Base-by-base conservation (phyloP, 257 asterid species). In the Capsicum pubescens region DNA sequence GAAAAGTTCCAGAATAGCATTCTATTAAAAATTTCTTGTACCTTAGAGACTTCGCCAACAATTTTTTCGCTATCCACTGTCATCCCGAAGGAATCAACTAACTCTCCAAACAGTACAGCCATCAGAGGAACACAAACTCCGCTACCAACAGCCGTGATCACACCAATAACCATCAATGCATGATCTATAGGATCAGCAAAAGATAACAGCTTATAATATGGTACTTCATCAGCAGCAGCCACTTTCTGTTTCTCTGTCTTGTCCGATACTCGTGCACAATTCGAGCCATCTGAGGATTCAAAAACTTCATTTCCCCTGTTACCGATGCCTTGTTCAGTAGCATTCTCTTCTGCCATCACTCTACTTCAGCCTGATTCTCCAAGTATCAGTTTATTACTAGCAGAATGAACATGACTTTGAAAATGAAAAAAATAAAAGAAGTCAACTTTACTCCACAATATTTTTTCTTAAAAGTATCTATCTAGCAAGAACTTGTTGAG, bases 61-160 rank as follows among this genome's bases (percentile, higher is more conserved):
- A 91, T 89, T 0, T 84, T 57, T 16, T 52, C 5, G 15, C 44
- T 83, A 13, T 76, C 80, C 15, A 56, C 85, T 4, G 67, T 84
- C 7, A 67, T 61, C 4, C 97, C 98, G 68, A 95, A 94, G 46
- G 99, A 91, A 59, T 95, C 92, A 52, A 90, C 89, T 61, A 95
- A 63, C 14, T 93, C 91, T 4, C 99, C 99, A 81, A 94, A 93
- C 46, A 95, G 86, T 6, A 95, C 72, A 11, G 98, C 90, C 99
- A 94, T 92, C 16, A 95, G 89, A 8, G 98, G 94, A 2, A 92
- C 87, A 80, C 90, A 90, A 0, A 95, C 58, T 17, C 99, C 99
- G 81, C 93, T 91, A 10, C 89, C 99, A 26, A 92, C 83, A 59
- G 98, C 97, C 32, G 92, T 93, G 54, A 93, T 36, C 19, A 91